Evolutionary conservation across 345 rosid genomes (phyloP).

Genomic region (Citrus glauca): DNA sequence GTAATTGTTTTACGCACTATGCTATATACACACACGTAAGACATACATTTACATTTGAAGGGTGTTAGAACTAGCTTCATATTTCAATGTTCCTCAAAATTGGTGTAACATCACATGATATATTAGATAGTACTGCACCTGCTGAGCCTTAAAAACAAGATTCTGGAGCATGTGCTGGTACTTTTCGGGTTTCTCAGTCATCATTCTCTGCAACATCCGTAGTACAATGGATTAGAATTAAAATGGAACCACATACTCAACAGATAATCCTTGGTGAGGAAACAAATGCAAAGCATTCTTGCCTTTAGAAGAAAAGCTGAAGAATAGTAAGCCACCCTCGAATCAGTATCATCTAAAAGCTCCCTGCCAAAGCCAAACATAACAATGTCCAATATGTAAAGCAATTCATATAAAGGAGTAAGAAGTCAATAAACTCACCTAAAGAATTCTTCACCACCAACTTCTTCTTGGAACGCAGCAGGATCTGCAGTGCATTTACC

Average conservation of each 20-base stretch:
- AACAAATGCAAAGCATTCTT: constrained; percentile 28
- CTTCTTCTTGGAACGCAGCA: constrained; percentile 76
- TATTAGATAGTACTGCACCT: constrained; percentile 39
- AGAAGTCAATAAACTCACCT: constrained; percentile 45
- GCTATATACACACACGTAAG: not conserved
- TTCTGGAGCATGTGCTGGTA: constrained; percentile 95
- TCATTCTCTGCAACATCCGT: constrained; percentile 74
- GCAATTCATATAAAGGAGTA: constrained; percentile 6
- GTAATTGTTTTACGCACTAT: not conserved
- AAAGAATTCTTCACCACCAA: constrained; percentile 92
- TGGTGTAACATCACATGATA: constrained; percentile 1
- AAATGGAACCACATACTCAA: not conserved
- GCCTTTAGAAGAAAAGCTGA: constrained; percentile 96
- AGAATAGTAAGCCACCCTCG: constrained; percentile 96
- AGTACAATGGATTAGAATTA: constrained; percentile 15
- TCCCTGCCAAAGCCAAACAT: constrained; percentile 48
- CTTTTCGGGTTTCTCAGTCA: constrained; percentile 94
- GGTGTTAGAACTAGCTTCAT: not conserved
- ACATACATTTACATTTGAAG: not conserved
- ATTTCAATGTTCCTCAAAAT: not conserved
- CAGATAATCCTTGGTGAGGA: not conserved
- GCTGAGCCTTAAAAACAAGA: constrained; percentile 93
- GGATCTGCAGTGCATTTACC: constrained; percentile 97
- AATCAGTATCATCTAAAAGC: constrained; percentile 93
- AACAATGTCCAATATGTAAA: constrained; percentile 8